Evolutionary conservation across 495 filamentous ascomycete species (phyloP).

Genomic region (Gamarada debralockiae): DNA sequence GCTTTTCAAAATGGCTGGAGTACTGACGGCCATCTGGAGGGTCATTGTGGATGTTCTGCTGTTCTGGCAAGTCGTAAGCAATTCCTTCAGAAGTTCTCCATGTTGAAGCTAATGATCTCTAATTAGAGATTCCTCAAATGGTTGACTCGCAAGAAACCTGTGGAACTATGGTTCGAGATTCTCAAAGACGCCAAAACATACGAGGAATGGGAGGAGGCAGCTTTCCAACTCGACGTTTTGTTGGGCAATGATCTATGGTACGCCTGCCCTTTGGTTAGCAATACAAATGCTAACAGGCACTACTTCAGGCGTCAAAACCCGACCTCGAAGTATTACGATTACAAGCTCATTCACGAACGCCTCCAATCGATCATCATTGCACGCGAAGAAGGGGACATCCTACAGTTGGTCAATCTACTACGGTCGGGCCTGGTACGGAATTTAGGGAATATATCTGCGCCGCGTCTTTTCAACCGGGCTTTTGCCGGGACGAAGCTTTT

Average conservation of each 20-base stretch:
- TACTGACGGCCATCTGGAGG: conserved; percentile 44
- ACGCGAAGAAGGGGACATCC: conserved; percentile 71
- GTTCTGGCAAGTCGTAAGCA: conserved; percentile 60
- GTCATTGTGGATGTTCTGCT: conserved; percentile 58
- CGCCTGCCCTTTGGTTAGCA: not conserved
- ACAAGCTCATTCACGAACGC: conserved; percentile 77
- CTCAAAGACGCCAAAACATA: conserved; percentile 63
- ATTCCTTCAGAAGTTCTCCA: conserved; percentile 2
- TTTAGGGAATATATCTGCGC: conserved; percentile 81
- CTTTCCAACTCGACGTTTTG: conserved; percentile 73
- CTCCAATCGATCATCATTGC: conserved; percentile 67
- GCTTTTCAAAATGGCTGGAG: conserved; percentile 22
- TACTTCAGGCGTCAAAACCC: conserved; percentile 69
- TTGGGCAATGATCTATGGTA: conserved; percentile 80
- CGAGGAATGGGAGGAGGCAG: conserved; percentile 81
- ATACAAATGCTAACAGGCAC: not conserved
- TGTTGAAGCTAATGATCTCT: not conserved
- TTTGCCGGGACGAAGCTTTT: conserved; percentile 87
- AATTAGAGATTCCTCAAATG: conserved; percentile 50
- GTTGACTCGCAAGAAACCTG: conserved; percentile 48
- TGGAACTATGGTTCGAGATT: conserved; percentile 49
- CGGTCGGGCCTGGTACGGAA: conserved; percentile 87
- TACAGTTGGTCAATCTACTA: conserved; percentile 71
- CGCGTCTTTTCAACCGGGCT: conserved; percentile 78
- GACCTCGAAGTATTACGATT: conserved; percentile 81